A percentile compares a stretch with the other conserved stretches of the same genome.
Conservation (phyloP, 2,329 filamentous ascomycete species). For the Fusarium goolgardi region DNA sequence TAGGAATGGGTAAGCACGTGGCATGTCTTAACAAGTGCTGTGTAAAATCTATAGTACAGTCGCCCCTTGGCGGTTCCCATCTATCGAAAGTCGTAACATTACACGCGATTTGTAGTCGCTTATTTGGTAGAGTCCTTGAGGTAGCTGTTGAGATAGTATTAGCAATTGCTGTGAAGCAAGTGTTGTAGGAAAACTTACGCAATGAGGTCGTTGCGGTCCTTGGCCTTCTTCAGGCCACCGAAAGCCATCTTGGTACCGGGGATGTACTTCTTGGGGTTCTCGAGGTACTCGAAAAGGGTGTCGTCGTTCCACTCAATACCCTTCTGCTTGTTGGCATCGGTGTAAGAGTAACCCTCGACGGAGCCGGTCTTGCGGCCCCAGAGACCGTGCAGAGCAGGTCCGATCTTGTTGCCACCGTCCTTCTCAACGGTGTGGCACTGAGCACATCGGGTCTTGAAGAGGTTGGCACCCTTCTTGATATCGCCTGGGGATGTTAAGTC, state of each 20-base stretch:
- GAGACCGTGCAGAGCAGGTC: slow-evolving; percentile 95
- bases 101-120: slow-evolving; percentile 53
- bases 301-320: slow-evolving; percentile 88
- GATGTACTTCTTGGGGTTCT: slow-evolving; percentile 99
- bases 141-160: slow-evolving; percentile 61
- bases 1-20: slow-evolving; percentile 51
- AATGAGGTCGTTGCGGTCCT: slow-evolving; percentile 99
- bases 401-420: slow-evolving; percentile 96
- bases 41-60: slow-evolving; percentile 56
- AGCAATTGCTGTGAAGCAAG: slow-evolving; percentile 27
- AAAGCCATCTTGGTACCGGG: slow-evolving; percentile 99
- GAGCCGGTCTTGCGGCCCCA: slow-evolving; percentile 96
- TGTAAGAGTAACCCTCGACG: slow-evolving; percentile 95
- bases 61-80: slow-evolving; percentile 50
- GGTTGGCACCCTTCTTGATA: slow-evolving; percentile 94
- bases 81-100: slow-evolving; percentile 54
- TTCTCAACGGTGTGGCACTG: slow-evolving; percentile 98
- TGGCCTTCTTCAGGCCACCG: slow-evolving; percentile 99
- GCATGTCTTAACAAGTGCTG: slow-evolving; percentile 48
- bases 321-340: slow-evolving; percentile 99
- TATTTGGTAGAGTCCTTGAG: slow-evolving; percentile 78
- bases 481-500: slow-evolving; percentile 75
- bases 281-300: slow-evolving; percentile 95
- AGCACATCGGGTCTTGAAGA: slow-evolving; percentile 99
- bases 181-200: slow-evolving; percentile 70